These are phyloP conservation scores for Chalciporus piperatus DNA, from an alignment of 768 basidiomycete species.

Conservation along the genomic window DNA sequence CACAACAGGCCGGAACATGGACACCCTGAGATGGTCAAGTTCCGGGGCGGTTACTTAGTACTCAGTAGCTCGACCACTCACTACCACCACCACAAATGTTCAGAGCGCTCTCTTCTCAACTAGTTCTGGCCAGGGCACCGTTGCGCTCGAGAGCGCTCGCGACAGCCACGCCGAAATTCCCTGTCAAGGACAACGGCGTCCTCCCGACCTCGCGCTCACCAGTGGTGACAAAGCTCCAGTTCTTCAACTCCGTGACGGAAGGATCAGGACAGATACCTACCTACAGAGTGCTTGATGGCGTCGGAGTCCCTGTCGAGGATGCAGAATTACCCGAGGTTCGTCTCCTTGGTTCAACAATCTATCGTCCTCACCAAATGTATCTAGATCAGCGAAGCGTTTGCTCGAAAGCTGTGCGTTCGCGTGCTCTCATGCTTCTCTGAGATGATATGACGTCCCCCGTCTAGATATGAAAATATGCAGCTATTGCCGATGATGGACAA, in stretches of 20 bases:
- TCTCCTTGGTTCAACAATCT: conserved; percentile 2
- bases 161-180: conserved; percentile 11
- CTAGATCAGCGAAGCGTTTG: conserved; percentile 67
- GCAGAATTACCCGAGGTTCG: conserved; percentile 74
- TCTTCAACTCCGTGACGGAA: conserved; percentile 75
- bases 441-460: not conserved
- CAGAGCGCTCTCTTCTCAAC: not conserved
- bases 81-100: conserved; percentile 12
- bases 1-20: not conserved
- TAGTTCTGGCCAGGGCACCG: not conserved
- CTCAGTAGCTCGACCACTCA: not conserved
- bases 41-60: conserved; percentile 19
- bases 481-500: conserved; percentile 83
- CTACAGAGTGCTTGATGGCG: conserved; percentile 80
- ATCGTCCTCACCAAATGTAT: conserved; percentile 7
- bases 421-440: not conserved
- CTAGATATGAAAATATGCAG: conserved; percentile 75
- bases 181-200: conserved; percentile 27
- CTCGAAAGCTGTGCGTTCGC: conserved; percentile 53
- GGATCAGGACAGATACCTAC: conserved; percentile 72
- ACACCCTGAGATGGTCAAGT: conserved; percentile 8
- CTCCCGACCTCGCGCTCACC: conserved; percentile 52
- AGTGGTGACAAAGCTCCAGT: conserved; percentile 65
- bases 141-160: conserved; percentile 16
- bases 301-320: conserved; percentile 69